Percentiles rank a stretch among this genome's conserved stretches.
Conservation (phyloP, 225 moss, liverwort and hornwort species). For the Asterella californica region DNA sequence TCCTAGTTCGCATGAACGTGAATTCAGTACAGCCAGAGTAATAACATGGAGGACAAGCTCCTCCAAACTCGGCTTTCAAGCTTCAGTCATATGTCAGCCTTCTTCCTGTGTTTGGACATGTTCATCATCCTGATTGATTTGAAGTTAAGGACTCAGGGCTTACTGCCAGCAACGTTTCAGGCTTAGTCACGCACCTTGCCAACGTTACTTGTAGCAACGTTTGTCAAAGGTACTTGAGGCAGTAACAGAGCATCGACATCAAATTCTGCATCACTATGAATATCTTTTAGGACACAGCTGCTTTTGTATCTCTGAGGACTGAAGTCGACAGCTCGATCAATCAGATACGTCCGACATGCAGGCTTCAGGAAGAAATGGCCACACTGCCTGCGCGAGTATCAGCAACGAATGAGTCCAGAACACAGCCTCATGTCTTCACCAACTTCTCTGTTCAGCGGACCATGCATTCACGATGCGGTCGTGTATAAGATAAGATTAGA, state of each 20-base stretch:
- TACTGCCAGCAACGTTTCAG: neutral
- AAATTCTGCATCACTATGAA: constrained; percentile 24
- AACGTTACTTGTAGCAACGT: neutral
- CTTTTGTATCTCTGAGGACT: constrained; percentile 19
- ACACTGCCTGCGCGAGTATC: constrained; percentile 29
- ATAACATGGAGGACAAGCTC: no score
- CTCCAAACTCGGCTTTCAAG: neutral
- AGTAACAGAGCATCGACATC: constrained; percentile 33
- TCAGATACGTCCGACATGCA: constrained; percentile 30
- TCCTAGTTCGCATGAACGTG: constrained; percentile 12
- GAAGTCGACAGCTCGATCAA: constrained; percentile 21
- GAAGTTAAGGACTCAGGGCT: neutral
- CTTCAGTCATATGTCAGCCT: neutral
- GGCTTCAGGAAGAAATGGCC: constrained; percentile 36
- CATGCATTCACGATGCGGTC: neutral
- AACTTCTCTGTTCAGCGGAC: no score
- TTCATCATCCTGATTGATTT: no score
- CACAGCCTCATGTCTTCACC: neutral
- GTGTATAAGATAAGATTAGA: neutral
- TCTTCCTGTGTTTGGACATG: neutral
- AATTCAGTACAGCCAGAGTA: neutral
- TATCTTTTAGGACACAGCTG: constrained; percentile 27
- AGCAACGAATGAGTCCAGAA: neutral
- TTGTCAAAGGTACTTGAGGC: neutral
- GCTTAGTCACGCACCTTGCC: neutral